phyloP scores from a whole-genome alignment of 805 yeast species.

The Metschnikowia amazonensis region DNA sequence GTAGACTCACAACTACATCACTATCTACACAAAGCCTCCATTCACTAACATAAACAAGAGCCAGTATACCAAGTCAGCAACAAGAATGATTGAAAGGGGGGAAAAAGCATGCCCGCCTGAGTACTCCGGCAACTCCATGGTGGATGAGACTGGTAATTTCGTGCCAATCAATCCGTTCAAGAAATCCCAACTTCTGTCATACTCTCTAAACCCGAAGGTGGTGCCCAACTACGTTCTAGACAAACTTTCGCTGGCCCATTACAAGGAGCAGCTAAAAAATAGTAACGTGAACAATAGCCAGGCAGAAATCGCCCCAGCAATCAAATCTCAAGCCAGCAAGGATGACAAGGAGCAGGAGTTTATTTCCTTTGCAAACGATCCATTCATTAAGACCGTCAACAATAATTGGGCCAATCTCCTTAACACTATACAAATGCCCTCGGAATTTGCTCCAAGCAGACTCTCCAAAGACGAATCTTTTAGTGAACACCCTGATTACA shows the following conservation, averaged over 20 bases:
- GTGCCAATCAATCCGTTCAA: slow-evolving; percentile 25
- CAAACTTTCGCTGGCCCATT: slow-evolving; percentile 42
- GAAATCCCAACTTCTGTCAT: slow-evolving; percentile 26
- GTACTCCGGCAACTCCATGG: slow-evolving; percentile 7
- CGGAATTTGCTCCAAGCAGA: slow-evolving; percentile 31
- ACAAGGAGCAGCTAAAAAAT: slow-evolving; percentile 34
- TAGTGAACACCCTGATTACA: slow-evolving; percentile 39
- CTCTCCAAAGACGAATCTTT: slow-evolving; percentile 24
- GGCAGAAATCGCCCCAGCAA: slow-evolving; percentile 10
- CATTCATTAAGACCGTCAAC: slow-evolving; percentile 35
- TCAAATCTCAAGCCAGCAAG: slow-evolving; percentile 10
- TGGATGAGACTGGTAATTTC: slow-evolving; percentile 11
- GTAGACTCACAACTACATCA: slow-evolving; percentile 1
- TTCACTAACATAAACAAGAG: background rate
- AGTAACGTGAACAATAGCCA: slow-evolving; percentile 25
- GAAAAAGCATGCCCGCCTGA: background rate
- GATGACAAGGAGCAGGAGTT: slow-evolving; percentile 29
- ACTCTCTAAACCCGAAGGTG: slow-evolving; percentile 34
- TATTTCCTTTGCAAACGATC: slow-evolving; percentile 36
- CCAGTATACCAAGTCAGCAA: background rate
- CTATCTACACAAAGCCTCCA: slow-evolving; percentile 5
- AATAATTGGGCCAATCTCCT: slow-evolving; percentile 52
- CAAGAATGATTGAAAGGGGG: slow-evolving; percentile 2
- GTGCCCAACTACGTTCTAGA: slow-evolving; percentile 67
- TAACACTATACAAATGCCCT: slow-evolving; percentile 44